Conservation (phyloP, 345 rosid species). For the Rhodamnia rubescens region DNA sequence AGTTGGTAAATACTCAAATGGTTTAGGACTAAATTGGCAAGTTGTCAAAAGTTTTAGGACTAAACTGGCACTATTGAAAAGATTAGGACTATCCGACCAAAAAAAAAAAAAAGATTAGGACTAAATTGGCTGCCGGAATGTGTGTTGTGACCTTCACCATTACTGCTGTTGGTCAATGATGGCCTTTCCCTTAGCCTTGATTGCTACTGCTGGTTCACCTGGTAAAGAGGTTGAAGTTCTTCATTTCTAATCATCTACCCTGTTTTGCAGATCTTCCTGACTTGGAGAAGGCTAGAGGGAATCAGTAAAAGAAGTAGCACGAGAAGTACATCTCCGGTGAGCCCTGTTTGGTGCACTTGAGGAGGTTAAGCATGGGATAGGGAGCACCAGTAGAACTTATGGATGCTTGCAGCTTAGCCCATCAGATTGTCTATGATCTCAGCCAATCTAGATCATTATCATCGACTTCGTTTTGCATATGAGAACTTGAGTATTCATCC, state of each 20-base stretch:
- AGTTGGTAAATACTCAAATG: too few species aligned
- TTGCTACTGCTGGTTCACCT: background rate
- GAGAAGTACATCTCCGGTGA: background rate
- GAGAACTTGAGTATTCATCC: background rate
- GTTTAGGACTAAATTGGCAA: too few species aligned
- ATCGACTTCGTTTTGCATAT: background rate
- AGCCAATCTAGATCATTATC: background rate
- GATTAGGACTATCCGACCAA: too few species aligned
- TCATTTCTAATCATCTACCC: background rate
- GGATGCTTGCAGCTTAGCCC: background rate
- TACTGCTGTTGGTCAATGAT: background rate
- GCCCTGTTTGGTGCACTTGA: background rate
- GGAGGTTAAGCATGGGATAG: background rate
- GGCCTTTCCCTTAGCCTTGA: background rate
- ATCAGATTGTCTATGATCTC: background rate
- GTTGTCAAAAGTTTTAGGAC: too few species aligned
- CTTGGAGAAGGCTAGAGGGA: constrained; percentile 84
- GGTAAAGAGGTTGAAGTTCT: background rate
- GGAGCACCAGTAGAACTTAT: background rate
- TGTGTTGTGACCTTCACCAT: background rate
- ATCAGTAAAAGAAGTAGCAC: background rate
- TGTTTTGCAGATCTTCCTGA: constrained; percentile 79
- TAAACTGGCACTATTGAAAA: too few species aligned
- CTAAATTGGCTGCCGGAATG: background rate
- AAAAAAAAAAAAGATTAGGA: too few species aligned